Evolutionary conservation across 805 yeast genomes (phyloP).

Genomic region (Starmerella potacharoeniae): DNA sequence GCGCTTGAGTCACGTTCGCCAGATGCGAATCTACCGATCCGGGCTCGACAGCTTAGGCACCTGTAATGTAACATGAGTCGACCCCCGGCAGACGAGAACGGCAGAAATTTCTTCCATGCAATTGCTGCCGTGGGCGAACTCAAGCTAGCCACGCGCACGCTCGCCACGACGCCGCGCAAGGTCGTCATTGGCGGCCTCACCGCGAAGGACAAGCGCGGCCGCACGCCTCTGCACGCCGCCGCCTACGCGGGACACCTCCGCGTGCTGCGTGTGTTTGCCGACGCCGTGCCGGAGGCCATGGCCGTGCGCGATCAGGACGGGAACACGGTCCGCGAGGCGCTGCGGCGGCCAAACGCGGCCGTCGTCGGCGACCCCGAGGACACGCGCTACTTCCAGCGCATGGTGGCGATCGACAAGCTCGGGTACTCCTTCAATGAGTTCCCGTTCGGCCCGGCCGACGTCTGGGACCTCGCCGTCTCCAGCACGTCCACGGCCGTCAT

Average conservation of each 20-base stretch:
- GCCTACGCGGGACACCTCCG: slow-evolving; percentile 20
- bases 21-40: not conserved
- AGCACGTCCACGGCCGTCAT: slow-evolving; percentile 6
- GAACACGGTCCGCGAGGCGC: slow-evolving; percentile 13
- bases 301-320: slow-evolving; percentile 14
- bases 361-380: slow-evolving; percentile 5
- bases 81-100: slow-evolving; percentile 11
- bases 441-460: slow-evolving; percentile 11
- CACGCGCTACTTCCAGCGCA: slow-evolving; percentile 1
- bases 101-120: slow-evolving; percentile 22
- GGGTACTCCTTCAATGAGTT: slow-evolving; percentile 3
- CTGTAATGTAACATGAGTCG: slow-evolving; percentile 9
- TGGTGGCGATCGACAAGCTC: slow-evolving; percentile 7
- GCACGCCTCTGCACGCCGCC: slow-evolving; percentile 23
- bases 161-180: slow-evolving; percentile 14
- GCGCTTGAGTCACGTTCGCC: not conserved
- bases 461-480: slow-evolving; percentile 17
- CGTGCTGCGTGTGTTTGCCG: slow-evolving; percentile 14
- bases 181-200: slow-evolving; percentile 11
- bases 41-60: not conserved
- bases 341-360: slow-evolving; percentile 14
- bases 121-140: slow-evolving; percentile 20
- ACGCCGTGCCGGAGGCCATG: slow-evolving; percentile 18
- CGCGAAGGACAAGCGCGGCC: slow-evolving; percentile 19
- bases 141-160: slow-evolving; percentile 7